These are phyloP conservation scores for Pichia thaimueangensis DNA, from an alignment of 805 yeast species.

Conservation along the genomic window DNA sequence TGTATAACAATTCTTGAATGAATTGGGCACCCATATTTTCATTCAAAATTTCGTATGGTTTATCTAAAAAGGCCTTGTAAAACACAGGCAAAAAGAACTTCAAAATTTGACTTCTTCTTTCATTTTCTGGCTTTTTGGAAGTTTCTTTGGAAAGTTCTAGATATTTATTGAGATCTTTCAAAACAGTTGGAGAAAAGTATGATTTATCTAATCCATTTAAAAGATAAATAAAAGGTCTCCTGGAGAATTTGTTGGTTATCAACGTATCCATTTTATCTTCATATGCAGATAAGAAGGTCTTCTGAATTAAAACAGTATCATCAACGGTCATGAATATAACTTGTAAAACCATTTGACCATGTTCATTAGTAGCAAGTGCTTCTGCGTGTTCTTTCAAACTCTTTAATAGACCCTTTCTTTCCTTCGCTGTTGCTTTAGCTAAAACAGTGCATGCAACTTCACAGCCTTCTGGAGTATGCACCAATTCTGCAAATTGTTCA, in stretches of 20 bases:
- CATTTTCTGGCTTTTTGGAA: slow-evolving; percentile 77
- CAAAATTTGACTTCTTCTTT: slow-evolving; percentile 66
- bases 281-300: slow-evolving; percentile 60
- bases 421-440: slow-evolving; percentile 84
- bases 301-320: slow-evolving; percentile 79
- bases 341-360: slow-evolving; percentile 76
- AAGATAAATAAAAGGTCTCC: slow-evolving; percentile 84
- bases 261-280: slow-evolving; percentile 48
- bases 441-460: slow-evolving; percentile 81
- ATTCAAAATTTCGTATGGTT: slow-evolving; percentile 47
- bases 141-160: slow-evolving; percentile 59
- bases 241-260: slow-evolving; percentile 64
- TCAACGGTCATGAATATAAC: slow-evolving; percentile 82
- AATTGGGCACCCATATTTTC: slow-evolving; percentile 82
- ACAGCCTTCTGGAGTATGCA: slow-evolving; percentile 91
- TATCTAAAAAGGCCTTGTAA: slow-evolving; percentile 45
- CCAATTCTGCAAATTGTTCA: slow-evolving; percentile 90
- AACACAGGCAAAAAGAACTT: slow-evolving; percentile 60
- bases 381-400: slow-evolving; percentile 69
- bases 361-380: slow-evolving; percentile 73
- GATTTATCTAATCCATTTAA: slow-evolving; percentile 73
- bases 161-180: slow-evolving; percentile 54
- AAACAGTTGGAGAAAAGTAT: slow-evolving; percentile 66
- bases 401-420: slow-evolving; percentile 73
- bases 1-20: slow-evolving; percentile 65